Base-by-base conservation (phyloP, 2,329 filamentous ascomycete genomes). In the Leptosphaerulina australis region DNA sequence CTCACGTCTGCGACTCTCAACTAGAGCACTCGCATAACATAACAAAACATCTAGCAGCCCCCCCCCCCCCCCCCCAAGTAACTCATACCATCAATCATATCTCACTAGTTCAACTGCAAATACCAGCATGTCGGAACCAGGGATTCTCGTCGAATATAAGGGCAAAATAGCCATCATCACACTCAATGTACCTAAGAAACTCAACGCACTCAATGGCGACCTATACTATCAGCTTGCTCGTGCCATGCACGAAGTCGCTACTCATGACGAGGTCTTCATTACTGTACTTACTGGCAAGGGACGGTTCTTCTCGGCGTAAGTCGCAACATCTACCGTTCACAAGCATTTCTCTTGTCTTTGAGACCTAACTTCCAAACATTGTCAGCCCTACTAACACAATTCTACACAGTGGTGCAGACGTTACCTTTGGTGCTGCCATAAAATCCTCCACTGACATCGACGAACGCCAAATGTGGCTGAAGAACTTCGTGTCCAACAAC, bases 231-330 rank as follows among this genome's bases (percentile, higher is more conserved):
- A 85, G 22, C 81, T 97, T 31, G 85, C 88, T 1, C 81, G 83
- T 61, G 81, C 84, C 38, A 76, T 99, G 69, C 83, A 87, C 50
- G 87, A 96, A 69, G 80, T 97, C 38, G 92, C 91, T 12, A 80
- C 78, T 7, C 86, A 86, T 57, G 85, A 93, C 54, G 89, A 96
- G 58, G 85, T 97, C 52, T 89, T 82, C 67, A 85, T 96, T 63
- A 97, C 93, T 3, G 80, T 97, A 9, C 68, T 97, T 3, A 90
- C 91, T 0, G 94, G 85, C 65, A 92, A 84, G 51, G 93, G 93
- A 10, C 80, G 82, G 3, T 87, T 80, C 72, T 97, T 97, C 77
- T 97, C 91, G 8, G 92, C 93, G 90, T 96, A 81, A 65, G 83
- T 62, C 35, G 18, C 17, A 39, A 35, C 29, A 35, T 26, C 35